Evolutionary conservation across 495 filamentous ascomycete species (phyloP), one percentile per base, ranked within the genome.

Genomic region (Penicillium paxilli): DNA sequence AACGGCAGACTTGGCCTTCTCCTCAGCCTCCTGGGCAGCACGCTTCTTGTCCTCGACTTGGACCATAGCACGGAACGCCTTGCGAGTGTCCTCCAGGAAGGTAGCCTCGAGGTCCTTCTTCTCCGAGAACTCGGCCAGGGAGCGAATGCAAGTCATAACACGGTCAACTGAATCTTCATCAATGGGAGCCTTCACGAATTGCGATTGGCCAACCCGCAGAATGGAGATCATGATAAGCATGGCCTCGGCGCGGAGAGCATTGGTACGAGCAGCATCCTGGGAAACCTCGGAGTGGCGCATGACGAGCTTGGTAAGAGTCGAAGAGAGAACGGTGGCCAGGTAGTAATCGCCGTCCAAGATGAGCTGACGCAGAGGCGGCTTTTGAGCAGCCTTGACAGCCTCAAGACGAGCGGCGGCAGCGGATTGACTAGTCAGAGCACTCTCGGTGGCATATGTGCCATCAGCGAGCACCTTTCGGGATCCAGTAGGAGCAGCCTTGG

Each of bases 141-240:
- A 94, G 42, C 93, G 87, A 8, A 99, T 88, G 59, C 93, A 98
- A 47, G 88, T 89, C 92, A 98, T 96, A 64, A 99, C 92, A 57
- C 95, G 84, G 73, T 99, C 95, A 9, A 98, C 84, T 0, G 93
- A 96, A 64, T 99, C 95, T 68, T 99, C 95, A 62, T 99, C 95
- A 54, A 99, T 97, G 3, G 91, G 90, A 6, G 90, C 88, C 74
- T 97, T 97, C 64, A 96, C 95, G 53, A 99, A 99, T 60, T 94
- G 90, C 7, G 92, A 96, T 72, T 99, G 95, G 11, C 95, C 95
- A 53, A 96, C 95, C 55, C 95, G 91, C 57, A 97, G 89, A 63
- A 99, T 94, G 17, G 92, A 96, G 58, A 98, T 96, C 92, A 98
- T 96, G 67, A 98, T 98, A 38, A 98, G 80, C 95, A 98, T 99